These are phyloP conservation scores for Stenogyne calaminthoides DNA, from an alignment of 305 asterid genomes.

Conservation along the genomic window DNA sequence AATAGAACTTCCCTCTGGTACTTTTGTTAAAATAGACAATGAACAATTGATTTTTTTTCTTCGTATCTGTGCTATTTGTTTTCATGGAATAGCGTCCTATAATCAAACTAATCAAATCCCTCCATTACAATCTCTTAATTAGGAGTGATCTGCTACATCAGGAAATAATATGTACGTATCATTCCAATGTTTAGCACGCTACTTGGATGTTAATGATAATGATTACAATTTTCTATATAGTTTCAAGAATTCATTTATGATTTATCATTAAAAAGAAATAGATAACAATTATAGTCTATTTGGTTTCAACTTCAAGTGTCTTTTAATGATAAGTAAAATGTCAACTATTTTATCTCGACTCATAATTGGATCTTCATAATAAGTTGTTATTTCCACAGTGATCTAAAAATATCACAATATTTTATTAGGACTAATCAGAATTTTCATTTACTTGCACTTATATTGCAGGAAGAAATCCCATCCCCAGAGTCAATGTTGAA, in stretches of 20 bases:
- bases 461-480: conserved; percentile 24
- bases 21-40: neutral
- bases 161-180: neutral
- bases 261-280: neutral
- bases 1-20: neutral
- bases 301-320: neutral
- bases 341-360: no score
- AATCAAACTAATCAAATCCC: neutral
- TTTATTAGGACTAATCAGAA: neutral
- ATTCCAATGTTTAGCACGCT: neutral
- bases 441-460: neutral
- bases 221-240: neutral
- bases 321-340: neutral
- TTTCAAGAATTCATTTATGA: neutral
- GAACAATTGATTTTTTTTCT: no score
- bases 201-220: neutral
- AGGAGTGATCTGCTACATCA: neutral
- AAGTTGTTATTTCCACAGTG: no score
- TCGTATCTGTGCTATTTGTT: no score
- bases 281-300: neutral
- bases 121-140: neutral
- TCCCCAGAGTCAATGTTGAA: conserved; percentile 27
- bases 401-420: neutral
- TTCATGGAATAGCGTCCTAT: no score
- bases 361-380: no score